phyloP scores from a whole-genome alignment of 2,329 filamentous ascomycete species.

The Clarireedia monteithiana region DNA sequence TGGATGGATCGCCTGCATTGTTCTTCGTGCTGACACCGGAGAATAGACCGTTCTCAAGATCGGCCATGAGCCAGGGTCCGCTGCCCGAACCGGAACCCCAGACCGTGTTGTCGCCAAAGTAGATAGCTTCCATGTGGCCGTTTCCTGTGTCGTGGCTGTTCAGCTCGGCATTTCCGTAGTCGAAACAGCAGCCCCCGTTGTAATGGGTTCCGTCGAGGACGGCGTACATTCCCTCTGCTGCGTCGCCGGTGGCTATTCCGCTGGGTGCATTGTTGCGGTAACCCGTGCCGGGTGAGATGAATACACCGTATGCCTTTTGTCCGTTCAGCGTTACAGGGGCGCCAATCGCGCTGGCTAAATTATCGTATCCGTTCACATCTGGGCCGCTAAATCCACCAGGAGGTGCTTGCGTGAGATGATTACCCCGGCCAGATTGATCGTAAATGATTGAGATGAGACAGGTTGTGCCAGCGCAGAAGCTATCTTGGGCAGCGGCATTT shows the following conservation, averaged over 20 bases:
- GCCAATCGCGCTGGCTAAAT: conserved; percentile 49
- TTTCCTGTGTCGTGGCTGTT: conserved; percentile 46
- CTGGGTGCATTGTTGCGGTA: conserved; percentile 51
- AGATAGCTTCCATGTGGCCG: conserved; percentile 63
- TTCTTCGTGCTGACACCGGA: conserved; percentile 39
- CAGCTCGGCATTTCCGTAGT: conserved; percentile 51
- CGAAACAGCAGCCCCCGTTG: conserved; percentile 48
- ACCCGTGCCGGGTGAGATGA: conserved; percentile 51
- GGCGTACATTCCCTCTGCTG: conserved; percentile 51
- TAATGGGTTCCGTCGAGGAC: conserved; percentile 53
- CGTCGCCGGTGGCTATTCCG: conserved; percentile 47
- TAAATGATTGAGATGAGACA: conserved; percentile 59
- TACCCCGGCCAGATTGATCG: conserved; percentile 54
- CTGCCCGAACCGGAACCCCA: conserved; percentile 51
- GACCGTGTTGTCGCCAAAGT: conserved; percentile 47
- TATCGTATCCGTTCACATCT: conserved; percentile 48
- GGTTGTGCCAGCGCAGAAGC: conserved; percentile 52
- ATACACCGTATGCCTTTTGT: conserved; percentile 56
- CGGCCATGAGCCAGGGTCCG: conserved; percentile 62
- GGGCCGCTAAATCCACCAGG: conserved; percentile 49
- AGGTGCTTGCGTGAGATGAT: conserved; percentile 56
- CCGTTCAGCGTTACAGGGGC: conserved; percentile 55
- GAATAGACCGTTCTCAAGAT: conserved; percentile 60
- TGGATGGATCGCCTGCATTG: conserved; percentile 45
- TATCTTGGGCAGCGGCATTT: conserved; percentile 51